Base-by-base conservation (phyloP, 768 basidiomycete genomes). In the Gelatoporia subvermispora region DNA sequence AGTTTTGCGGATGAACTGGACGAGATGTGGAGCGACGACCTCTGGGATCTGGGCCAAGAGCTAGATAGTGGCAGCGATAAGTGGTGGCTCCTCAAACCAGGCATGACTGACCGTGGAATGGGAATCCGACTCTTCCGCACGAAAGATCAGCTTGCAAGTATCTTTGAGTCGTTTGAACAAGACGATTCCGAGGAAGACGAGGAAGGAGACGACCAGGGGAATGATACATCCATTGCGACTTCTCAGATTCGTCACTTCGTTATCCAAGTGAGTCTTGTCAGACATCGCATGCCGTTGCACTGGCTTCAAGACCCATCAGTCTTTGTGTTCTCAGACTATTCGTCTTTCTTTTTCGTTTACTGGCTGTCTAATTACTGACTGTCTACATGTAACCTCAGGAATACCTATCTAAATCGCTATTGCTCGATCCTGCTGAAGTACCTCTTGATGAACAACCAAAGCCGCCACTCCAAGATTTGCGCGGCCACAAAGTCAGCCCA, bases 21-120 rank as follows among this genome's bases (percentile, higher is more conserved):
- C 51, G 96, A 97, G 66, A 72, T 92, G 68, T 88, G 93, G 79
- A 67, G 78, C 24, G 95, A 98, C 66, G 96, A 99, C 49, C 76
- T 97, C 28, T 97, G 84, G 76, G 93, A 96, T 43, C 77, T 98
- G 13, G 81, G 78, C 5, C 67, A 76, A 39, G 70, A 74, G 17
- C 74, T 96, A 24, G 76, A 82, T 18, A 52, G 50, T 3, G 47
- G 39, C 1, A 50, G 52, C 1, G 48, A 54, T 16, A 71, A 56
- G 43, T 97, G 95, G 95, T 98, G 85, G 79, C 95, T 99, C 52
- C 69, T 99, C 44, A 99, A 99, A 69, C 94, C 96, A 40, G 91
- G 93, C 16, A 95, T 99, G 89, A 86, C 93, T 1, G 94, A 98
- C 70, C 79, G 92, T 43, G 96, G 93, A 11, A 91, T 92, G 76